Conservation (phyloP, 148 eudicot genomes). For the Cornus suecica region DNA sequence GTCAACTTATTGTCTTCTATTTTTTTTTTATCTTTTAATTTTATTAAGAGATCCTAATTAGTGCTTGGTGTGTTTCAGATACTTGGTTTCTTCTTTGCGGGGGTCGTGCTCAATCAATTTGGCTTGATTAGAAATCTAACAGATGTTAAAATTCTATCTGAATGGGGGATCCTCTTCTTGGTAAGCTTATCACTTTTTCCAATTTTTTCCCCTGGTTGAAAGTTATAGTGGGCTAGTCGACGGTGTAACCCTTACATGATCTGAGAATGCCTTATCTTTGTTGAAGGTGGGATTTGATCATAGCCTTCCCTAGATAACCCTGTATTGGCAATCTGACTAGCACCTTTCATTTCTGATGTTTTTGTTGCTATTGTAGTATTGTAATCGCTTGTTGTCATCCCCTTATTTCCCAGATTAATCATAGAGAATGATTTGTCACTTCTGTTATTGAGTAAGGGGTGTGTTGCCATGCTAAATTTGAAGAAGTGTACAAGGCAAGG, state of each 20-base stretch:
- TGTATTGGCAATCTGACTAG: background rate
- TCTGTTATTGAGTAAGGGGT: background rate
- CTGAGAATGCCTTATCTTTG: background rate
- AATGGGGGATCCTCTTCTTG: conserved; percentile 98
- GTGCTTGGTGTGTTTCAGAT: conserved; percentile 43
- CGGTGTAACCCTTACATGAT: background rate
- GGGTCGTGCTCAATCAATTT: conserved; percentile 88
- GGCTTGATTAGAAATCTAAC: conserved; percentile 92
- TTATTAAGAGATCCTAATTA: background rate
- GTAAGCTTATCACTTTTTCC: conserved; percentile 31
- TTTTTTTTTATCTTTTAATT: too few species aligned
- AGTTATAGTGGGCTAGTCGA: background rate
- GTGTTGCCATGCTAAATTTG: background rate
- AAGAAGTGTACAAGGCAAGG: background rate
- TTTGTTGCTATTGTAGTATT: too few species aligned
- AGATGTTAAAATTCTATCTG: conserved; percentile 91
- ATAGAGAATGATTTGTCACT: background rate
- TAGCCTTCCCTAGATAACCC: background rate
- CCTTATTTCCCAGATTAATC: background rate
- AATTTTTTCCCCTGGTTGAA: background rate
- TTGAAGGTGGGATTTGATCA: background rate
- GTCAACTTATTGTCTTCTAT: too few species aligned
- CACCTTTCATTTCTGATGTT: background rate
- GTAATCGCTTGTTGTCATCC: background rate
- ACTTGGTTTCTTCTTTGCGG: conserved; percentile 97